Base-by-base conservation (phyloP, 331 rosid species). In the Erythrophleum ivorense region DNA sequence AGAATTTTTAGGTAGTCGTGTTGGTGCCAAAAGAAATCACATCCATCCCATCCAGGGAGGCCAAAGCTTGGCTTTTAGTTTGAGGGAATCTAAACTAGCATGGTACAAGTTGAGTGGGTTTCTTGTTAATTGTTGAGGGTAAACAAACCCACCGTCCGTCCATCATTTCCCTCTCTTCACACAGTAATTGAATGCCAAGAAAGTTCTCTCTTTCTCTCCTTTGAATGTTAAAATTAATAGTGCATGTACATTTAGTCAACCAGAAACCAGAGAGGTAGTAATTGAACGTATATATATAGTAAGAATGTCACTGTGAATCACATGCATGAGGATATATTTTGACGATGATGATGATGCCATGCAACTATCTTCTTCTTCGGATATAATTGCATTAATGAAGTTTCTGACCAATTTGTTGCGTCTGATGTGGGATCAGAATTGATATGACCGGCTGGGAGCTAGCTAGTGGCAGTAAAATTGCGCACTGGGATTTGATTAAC, bases 1-100 rank as follows among this genome's bases (percentile, higher is more conserved):
- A 78, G 84, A 84, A 84, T 84, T 73, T 84, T 81, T 84, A 73
- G 86, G 74, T 74, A 74, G 77, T 81, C 82, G 84, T 46, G 87
- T 69, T 74, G 66, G 49, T 78, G 84, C 87, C 81, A 49, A 81
- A 68, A 84, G 34, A 87, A 84, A 84, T 84, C 87, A 63, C 76
- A 81, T 84, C 82, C 53, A 76, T 77, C 87, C 66, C 73, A 64
- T 71, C 85, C 3, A 66, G 19, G 21, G 54, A 65, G 49, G 38
- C 2, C 15, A 53, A 80, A 70, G 21, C 58, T 83, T 86, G 78
- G 86, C 66, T 80, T 86, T 83, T 86, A 66, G 52, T 66, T 78
- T 29, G 24, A 36, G 48, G 58, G 81, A 83, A 86, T 73, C 83
- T 77, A 41, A 55, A 62, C 3, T 60, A 9, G 18, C 34, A 31